These are phyloP conservation scores for Harringtonia aguacate DNA, from an alignment of 2,329 filamentous ascomycete genomes.

Conservation along the genomic window DNA sequence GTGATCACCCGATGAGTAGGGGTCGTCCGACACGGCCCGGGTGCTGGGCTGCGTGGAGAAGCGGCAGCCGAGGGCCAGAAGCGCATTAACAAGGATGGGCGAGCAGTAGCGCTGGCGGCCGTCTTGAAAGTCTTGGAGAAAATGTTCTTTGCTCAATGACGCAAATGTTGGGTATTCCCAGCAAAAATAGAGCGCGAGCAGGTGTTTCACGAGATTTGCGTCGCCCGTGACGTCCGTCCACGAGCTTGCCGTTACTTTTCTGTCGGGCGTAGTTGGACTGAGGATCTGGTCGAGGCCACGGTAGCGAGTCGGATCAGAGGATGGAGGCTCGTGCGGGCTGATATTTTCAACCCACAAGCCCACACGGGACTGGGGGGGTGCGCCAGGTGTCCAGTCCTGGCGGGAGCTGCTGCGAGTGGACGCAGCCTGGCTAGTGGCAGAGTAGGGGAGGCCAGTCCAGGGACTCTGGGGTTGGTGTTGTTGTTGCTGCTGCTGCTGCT, in stretches of 20 bases:
- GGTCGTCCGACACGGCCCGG: slow-evolving; percentile 49
- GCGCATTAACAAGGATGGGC: slow-evolving; percentile 52
- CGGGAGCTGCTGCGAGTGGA: slow-evolving; percentile 37
- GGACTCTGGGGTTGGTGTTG: slow-evolving; percentile 26
- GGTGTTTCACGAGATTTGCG: slow-evolving; percentile 46
- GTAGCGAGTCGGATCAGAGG: slow-evolving; percentile 17
- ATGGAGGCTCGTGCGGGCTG: slow-evolving; percentile 13
- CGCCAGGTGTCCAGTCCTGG: slow-evolving; percentile 31
- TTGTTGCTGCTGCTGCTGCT: no score
- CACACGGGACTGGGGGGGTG: slow-evolving; percentile 33
- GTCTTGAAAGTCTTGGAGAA: slow-evolving; percentile 52
- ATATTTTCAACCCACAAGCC: slow-evolving; percentile 39
- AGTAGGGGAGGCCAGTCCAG: slow-evolving; percentile 30
- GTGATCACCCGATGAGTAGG: slow-evolving; percentile 58
- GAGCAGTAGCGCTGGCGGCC: slow-evolving; percentile 57
- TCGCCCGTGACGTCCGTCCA: slow-evolving; percentile 56
- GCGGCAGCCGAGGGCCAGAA: slow-evolving; percentile 55
- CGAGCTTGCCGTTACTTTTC: slow-evolving; percentile 28
- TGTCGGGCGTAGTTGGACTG: slow-evolving; percentile 32
- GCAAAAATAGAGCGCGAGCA: slow-evolving; percentile 60
- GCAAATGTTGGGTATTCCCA: slow-evolving; percentile 70
- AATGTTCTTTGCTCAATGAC: slow-evolving; percentile 61
- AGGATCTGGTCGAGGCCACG: slow-evolving; percentile 37
- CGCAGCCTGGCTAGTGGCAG: slow-evolving; percentile 32
- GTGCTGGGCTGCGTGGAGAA: slow-evolving; percentile 56